A percentile compares a stretch with the other conserved stretches of the same genome.
Conservation (phyloP, 371 early-diverging fungal species). For the Mortierella sp. region DNA sequence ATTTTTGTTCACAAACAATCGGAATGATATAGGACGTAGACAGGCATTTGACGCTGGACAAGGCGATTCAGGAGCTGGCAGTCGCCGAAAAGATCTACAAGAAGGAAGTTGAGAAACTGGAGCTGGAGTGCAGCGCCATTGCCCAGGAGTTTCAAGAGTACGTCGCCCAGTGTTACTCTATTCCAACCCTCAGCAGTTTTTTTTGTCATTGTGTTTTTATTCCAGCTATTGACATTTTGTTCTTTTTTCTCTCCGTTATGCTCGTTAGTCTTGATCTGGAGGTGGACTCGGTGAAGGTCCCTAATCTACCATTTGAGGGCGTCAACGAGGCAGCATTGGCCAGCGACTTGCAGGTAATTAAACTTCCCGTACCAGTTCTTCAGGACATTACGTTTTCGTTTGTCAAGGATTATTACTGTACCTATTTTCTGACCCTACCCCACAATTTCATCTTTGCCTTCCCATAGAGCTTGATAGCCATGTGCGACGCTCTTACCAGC, state of each 20-base stretch:
- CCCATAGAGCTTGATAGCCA: slow-evolving; percentile 28
- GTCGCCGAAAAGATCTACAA: slow-evolving; percentile 45
- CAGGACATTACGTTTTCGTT: not conserved
- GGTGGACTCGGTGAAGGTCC: slow-evolving; percentile 18
- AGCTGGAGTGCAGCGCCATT: slow-evolving; percentile 32
- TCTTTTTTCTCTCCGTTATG: not conserved
- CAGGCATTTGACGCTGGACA: slow-evolving; percentile 44
- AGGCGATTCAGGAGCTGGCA: slow-evolving; percentile 45
- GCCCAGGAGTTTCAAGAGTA: slow-evolving; percentile 51
- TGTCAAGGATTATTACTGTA: not conserved
- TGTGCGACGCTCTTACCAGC: slow-evolving; percentile 34
- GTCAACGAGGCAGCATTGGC: slow-evolving; percentile 23
- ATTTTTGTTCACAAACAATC: not conserved
- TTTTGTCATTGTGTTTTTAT: not conserved
- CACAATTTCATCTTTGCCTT: not conserved
- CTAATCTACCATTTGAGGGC: not conserved
- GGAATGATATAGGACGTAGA: slow-evolving; percentile 35
- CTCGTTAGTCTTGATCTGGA: slow-evolving; percentile 34
- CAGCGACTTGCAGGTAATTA: slow-evolving; percentile 37
- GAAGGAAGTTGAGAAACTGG: slow-evolving; percentile 30
- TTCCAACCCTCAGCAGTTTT: not conserved
- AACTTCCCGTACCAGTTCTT: not conserved
- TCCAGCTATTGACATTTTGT: not conserved
- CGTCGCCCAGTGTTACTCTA: not conserved
- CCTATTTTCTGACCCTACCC: not conserved